phyloP scores from a whole-genome alignment of 176 grass and related monocot genomes.

The Pontederia paniculata region DNA sequence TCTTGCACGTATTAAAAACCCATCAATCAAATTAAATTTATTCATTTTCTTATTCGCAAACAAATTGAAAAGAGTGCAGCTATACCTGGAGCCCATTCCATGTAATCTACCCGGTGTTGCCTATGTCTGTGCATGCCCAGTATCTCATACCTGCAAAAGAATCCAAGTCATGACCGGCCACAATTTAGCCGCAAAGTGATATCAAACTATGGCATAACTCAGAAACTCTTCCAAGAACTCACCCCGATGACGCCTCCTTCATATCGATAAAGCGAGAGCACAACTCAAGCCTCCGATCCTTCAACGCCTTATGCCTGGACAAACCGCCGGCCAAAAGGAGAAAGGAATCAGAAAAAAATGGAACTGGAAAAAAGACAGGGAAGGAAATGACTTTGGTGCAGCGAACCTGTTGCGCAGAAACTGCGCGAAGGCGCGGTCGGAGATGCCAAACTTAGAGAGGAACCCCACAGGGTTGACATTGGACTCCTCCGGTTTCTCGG shows the following conservation, averaged over 20 bases:
- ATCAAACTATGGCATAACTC: background rate
- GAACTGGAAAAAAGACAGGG: background rate
- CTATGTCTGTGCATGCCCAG: constrained; percentile 78
- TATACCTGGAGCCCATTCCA: constrained; percentile 93
- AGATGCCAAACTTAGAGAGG: constrained; percentile 53
- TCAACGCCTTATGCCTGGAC: constrained; percentile 67
- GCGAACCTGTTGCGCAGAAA: constrained; percentile 76
- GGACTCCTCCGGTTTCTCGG: constrained; percentile 10
- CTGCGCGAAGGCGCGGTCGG: constrained; percentile 64
- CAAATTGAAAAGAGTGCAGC: background rate
- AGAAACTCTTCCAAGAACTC: background rate
- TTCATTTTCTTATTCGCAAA: background rate
- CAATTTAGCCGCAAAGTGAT: background rate
- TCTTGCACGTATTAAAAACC: no score
- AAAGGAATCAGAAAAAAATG: constrained; percentile 7
- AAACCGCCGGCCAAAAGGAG: constrained; percentile 1
- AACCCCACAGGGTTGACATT: constrained; percentile 60
- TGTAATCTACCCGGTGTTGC: constrained; percentile 74
- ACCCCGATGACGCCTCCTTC: constrained; percentile 72
- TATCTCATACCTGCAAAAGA: constrained; percentile 53
- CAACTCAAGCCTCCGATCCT: constrained; percentile 66
- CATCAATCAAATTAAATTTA: no score
- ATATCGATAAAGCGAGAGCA: constrained; percentile 79
- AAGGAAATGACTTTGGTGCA: background rate
- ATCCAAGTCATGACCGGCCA: background rate